Conservation (phyloP, 2,329 filamentous ascomycete species). For the Colletotrichum chrysophilum region DNA sequence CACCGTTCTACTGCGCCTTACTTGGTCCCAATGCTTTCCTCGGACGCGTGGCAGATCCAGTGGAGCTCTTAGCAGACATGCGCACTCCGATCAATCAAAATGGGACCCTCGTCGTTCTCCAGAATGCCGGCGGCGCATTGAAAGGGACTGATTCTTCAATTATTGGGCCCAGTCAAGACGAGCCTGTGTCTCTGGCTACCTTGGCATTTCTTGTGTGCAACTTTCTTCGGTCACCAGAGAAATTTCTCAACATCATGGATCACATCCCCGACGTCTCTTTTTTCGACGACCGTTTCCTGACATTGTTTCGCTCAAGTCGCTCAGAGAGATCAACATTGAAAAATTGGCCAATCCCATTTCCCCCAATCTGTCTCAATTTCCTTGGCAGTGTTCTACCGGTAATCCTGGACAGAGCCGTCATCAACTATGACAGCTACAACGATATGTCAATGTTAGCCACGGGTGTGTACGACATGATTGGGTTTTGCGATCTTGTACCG, state of each 20-base stretch:
- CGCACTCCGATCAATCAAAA: neutral
- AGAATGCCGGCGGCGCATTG: slow-evolving; percentile 23
- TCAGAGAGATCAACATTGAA: neutral
- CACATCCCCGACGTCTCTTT: neutral
- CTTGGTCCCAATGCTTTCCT: slow-evolving; percentile 33
- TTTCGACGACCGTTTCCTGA: neutral
- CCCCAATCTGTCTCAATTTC: neutral
- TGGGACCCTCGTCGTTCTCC: slow-evolving; percentile 32
- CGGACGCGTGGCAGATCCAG: slow-evolving; percentile 13
- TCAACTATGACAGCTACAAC: neutral
- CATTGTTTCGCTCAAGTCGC: neutral
- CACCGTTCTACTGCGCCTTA: slow-evolving; percentile 39
- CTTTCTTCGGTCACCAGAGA: neutral
- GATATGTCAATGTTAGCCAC: neutral
- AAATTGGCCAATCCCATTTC: neutral
- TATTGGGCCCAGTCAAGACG: neutral
- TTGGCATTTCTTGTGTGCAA: slow-evolving; percentile 11
- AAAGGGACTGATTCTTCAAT: neutral
- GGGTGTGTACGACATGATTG: neutral
- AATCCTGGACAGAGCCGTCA: neutral
- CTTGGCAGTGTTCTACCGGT: neutral
- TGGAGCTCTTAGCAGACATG: neutral
- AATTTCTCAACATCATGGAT: neutral
- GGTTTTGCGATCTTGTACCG: neutral
- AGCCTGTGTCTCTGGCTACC: neutral